Base-by-base conservation (phyloP, 768 basidiomycete species). In the Suillus hirtellus region DNA sequence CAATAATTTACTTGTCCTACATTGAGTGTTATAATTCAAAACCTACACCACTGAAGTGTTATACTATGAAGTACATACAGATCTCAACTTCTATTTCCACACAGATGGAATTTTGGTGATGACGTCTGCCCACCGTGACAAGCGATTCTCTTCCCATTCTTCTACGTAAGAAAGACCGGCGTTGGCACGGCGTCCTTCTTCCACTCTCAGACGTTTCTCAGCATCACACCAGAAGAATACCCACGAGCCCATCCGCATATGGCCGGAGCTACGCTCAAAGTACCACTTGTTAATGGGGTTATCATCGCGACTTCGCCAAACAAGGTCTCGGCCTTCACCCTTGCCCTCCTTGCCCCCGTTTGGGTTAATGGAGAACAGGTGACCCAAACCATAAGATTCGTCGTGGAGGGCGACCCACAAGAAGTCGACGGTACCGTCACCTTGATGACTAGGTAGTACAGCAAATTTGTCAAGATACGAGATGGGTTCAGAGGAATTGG, bases 241-340 rank as follows among this genome's bases (percentile, higher is more conserved):
- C 93, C 96, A 99, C 31, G 87, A 80, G 12, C 89, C 90, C 81
- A 90, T 84, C 66, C 92, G 84, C 44, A 95, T 65, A 77, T 98
- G 96, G 21, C 97, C 97, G 21, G 89, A 90, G 72, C 90, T 92
- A 40, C 97, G 88, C 71, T 99, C 97, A 67, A 94, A 98, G 78
- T 99, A 99, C 97, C 97, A 99, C 77, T 95, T 96, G 79, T 99
- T 99, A 62, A 99, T 88, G 0, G 95, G 96, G 75, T 99, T 99
- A 77, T 97, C 84, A 8, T 90, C 83, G 61, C 97, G 84, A 73
- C 89, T 92, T 53, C 97, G 86, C 97, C 97, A 99, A 44, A 99
- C 95, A 63, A 99, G 83, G 72, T 99, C 97, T 50, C 88, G 82
- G n/a, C 96, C 95, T 73, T 90, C 86, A 34, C 96, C 96, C 63